A percentile compares a stretch with the other conserved stretches of the same genome.
These are phyloP conservation scores for Thalia dealbata DNA, from an alignment of 176 grass and related monocot genomes.

Conservation along the genomic window DNA sequence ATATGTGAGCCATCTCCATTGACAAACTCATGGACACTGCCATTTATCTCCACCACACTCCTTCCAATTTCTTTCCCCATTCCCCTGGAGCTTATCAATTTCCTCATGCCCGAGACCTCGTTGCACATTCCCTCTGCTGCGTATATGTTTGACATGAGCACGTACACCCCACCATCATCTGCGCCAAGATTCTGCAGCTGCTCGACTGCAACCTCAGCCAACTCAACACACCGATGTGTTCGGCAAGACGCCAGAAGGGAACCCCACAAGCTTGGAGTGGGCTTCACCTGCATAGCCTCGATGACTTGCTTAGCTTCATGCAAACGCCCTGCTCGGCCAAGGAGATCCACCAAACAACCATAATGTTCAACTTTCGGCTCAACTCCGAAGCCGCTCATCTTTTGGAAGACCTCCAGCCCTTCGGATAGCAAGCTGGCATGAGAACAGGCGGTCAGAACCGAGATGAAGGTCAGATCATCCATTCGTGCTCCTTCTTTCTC, in stretches of 20 bases:
- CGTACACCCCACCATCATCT: slow-evolving; percentile 50
- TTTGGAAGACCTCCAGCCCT: slow-evolving; percentile 42
- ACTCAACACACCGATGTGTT: slow-evolving; percentile 36
- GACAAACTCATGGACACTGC: slow-evolving; percentile 51
- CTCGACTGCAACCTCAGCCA: slow-evolving; percentile 50
- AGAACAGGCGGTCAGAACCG: slow-evolving; percentile 37
- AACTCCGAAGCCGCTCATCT: slow-evolving; percentile 42
- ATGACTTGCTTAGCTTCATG: slow-evolving; percentile 40
- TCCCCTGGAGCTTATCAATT: slow-evolving; percentile 36
- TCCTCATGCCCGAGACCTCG: slow-evolving; percentile 43
- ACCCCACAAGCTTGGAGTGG: slow-evolving; percentile 50
- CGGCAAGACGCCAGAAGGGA: slow-evolving; percentile 58
- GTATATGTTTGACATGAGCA: slow-evolving; percentile 67
- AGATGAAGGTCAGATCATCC: slow-evolving; percentile 58
- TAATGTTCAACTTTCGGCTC: slow-evolving; percentile 61
- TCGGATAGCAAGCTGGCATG: slow-evolving; percentile 51
- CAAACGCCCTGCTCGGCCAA: slow-evolving; percentile 39
- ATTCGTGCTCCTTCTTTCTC: slow-evolving; percentile 29
- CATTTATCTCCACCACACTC: slow-evolving; percentile 55
- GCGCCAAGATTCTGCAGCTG: slow-evolving; percentile 44
- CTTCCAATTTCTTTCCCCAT: slow-evolving; percentile 49
- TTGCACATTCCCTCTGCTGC: slow-evolving; percentile 63
- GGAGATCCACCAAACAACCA: slow-evolving; percentile 57
- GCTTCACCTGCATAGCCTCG: slow-evolving; percentile 43
- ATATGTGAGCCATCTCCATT: slow-evolving; percentile 36